These are phyloP conservation scores for Backusella tuberculispora DNA, from an alignment of 192 early-diverging fungal species.

Conservation along the genomic window DNA sequence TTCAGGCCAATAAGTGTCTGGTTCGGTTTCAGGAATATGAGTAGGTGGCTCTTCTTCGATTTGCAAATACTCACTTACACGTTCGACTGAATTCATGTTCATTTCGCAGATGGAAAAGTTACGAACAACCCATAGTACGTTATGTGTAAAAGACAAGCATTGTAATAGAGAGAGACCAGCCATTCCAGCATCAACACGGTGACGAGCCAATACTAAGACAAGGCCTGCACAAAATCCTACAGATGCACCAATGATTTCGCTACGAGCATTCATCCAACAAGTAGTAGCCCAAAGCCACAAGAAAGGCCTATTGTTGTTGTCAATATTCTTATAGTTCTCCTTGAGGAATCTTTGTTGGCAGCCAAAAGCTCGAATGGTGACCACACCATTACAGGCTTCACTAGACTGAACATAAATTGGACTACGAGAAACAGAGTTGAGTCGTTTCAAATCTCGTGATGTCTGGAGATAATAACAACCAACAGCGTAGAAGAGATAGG, in stretches of 20 bases:
- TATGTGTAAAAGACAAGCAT: slow-evolving; percentile 78
- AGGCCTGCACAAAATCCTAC: slow-evolving; percentile 71
- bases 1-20: slow-evolving; percentile 35
- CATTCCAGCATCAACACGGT: slow-evolving; percentile 76
- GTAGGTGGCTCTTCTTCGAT: slow-evolving; percentile 76
- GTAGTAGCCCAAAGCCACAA: slow-evolving; percentile 82
- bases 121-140: slow-evolving; percentile 79
- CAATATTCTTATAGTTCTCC: slow-evolving; percentile 40
- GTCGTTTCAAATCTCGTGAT: slow-evolving; percentile 82
- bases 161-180: slow-evolving; percentile 85
- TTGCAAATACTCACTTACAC: slow-evolving; percentile 77
- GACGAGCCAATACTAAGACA: slow-evolving; percentile 54
- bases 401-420: slow-evolving; percentile 82
- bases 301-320: slow-evolving; percentile 82
- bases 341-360: slow-evolving; percentile 64
- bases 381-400: slow-evolving; percentile 70
- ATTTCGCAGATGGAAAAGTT: slow-evolving; percentile 82
- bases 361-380: slow-evolving; percentile 85
- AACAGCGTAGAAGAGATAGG: slow-evolving; percentile 51
- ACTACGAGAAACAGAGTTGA: slow-evolving; percentile 75
- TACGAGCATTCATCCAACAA: slow-evolving; percentile 83
- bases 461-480: slow-evolving; percentile 63
- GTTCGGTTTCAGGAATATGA: neutral
- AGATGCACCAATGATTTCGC: slow-evolving; percentile 74
- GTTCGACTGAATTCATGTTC: slow-evolving; percentile 86